phyloP scores from a whole-genome alignment of 2,329 filamentous ascomycete species.

The Chalara sp. region DNA sequence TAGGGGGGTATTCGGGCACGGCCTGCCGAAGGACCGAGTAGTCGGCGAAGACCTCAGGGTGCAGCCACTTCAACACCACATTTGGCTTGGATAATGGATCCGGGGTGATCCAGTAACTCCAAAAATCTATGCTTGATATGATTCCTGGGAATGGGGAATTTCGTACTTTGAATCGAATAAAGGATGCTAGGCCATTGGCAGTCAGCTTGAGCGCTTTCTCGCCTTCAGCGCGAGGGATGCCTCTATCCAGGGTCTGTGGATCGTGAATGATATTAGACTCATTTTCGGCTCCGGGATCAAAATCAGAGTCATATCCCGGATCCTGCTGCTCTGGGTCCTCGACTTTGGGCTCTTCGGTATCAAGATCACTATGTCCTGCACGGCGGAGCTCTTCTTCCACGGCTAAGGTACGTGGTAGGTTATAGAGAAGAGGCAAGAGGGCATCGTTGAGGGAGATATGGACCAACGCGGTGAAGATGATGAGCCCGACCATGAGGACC shows the following conservation, averaged over 20 bases:
- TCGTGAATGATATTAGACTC: slow-evolving; percentile 13
- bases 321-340: slow-evolving; percentile 23
- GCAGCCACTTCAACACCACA: slow-evolving; percentile 44
- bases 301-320: slow-evolving; percentile 24
- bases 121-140: slow-evolving; percentile 17
- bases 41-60: slow-evolving; percentile 49
- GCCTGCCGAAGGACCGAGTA: slow-evolving; percentile 42
- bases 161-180: slow-evolving; percentile 6
- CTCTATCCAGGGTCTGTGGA: slow-evolving; percentile 8
- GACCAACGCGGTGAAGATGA: slow-evolving; percentile 48
- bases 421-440: slow-evolving; percentile 21
- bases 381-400: slow-evolving; percentile 19
- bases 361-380: slow-evolving; percentile 11
- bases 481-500: slow-evolving; percentile 49
- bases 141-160: slow-evolving; percentile 11
- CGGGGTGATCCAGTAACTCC: slow-evolving; percentile 20
- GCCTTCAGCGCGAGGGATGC: slow-evolving; percentile 11
- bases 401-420: slow-evolving; percentile 23
- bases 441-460: slow-evolving; percentile 34
- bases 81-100: slow-evolving; percentile 34
- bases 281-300: slow-evolving; percentile 16
- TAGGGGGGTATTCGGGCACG: slow-evolving; percentile 35
- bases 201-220: slow-evolving; percentile 12
- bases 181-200: slow-evolving; percentile 4
- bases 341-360: slow-evolving; percentile 9